Conservation (phyloP, 805 yeast species). For the Metschnikowia continentalis region DNA sequence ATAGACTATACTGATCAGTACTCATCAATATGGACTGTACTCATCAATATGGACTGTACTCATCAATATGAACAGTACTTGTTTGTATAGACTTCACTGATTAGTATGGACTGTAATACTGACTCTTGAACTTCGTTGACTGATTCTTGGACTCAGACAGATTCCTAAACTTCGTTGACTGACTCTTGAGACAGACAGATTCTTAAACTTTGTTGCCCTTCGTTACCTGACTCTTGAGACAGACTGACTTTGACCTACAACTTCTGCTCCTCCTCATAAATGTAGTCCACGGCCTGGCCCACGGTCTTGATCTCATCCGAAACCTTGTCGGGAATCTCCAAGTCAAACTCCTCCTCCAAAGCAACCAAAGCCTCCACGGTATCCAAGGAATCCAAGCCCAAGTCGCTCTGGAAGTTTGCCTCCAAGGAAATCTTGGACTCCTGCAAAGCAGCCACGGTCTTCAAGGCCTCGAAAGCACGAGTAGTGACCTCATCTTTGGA, state of each 20-base stretch:
- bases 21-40: too few relatives aligned
- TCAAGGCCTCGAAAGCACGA: slow-evolving; percentile 78
- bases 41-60: too few relatives aligned
- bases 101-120: too few relatives aligned
- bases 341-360: slow-evolving; percentile 72
- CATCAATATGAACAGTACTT: too few relatives aligned
- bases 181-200: too few relatives aligned
- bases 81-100: too few relatives aligned
- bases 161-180: too few relatives aligned
- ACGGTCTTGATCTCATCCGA: slow-evolving; percentile 93
- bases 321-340: slow-evolving; percentile 82
- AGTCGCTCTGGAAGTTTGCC: slow-evolving; percentile 61
- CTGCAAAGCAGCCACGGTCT: slow-evolving; percentile 46
- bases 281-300: slow-evolving; percentile 88
- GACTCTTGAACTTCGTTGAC: not conserved
- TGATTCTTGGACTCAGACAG: too few relatives aligned
- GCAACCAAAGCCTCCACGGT: slow-evolving; percentile 95
- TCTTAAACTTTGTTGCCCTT: too few relatives aligned
- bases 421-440: slow-evolving; percentile 40
- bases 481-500: slow-evolving; percentile 74
- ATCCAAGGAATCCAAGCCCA: slow-evolving; percentile 90
- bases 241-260: slow-evolving; percentile 19
- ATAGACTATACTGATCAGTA: too few relatives aligned
- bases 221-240: too few relatives aligned
- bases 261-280: slow-evolving; percentile 57